phyloP scores from a whole-genome alignment of 768 basidiomycete genomes.

The Mycena filopes region DNA sequence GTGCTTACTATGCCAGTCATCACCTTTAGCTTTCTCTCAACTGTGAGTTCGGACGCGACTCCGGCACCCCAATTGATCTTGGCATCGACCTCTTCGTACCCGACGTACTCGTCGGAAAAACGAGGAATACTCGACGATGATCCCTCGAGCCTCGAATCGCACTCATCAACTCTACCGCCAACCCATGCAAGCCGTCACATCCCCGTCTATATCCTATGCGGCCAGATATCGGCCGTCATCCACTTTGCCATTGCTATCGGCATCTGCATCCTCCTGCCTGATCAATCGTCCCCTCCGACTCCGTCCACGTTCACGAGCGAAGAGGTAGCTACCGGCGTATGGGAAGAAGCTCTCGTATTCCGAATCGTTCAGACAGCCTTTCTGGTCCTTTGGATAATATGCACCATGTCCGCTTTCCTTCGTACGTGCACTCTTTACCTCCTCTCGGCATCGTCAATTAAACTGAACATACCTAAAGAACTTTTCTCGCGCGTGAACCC shows the following conservation, averaged over 20 bases:
- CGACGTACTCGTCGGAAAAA: slow-evolving; percentile 27
- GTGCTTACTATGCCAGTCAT: slow-evolving; percentile 33
- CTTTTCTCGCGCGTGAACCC: slow-evolving; percentile 20
- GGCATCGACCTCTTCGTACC: slow-evolving; percentile 25
- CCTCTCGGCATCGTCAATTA: not conserved
- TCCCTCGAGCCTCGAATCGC: slow-evolving; percentile 17
- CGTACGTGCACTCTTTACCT: slow-evolving; percentile 28
- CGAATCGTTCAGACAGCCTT: slow-evolving; percentile 33
- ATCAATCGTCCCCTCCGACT: slow-evolving; percentile 18
- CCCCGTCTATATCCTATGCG: slow-evolving; percentile 27
- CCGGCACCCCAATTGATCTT: slow-evolving; percentile 25
- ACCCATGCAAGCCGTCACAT: slow-evolving; percentile 13
- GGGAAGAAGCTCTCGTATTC: slow-evolving; percentile 28
- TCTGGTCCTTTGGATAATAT: slow-evolving; percentile 34
- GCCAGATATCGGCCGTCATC: slow-evolving; percentile 33
- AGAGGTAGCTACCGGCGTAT: slow-evolving; percentile 15
- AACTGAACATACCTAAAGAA: slow-evolving; percentile 22
- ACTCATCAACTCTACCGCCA: slow-evolving; percentile 3
- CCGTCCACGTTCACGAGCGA: slow-evolving; percentile 20
- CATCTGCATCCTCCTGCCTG: slow-evolving; percentile 24
- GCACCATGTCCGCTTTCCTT: slow-evolving; percentile 34
- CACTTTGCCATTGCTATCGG: slow-evolving; percentile 32
- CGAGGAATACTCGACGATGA: slow-evolving; percentile 23
- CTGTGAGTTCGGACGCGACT: slow-evolving; percentile 22
- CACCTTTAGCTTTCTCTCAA: slow-evolving; percentile 30